Base-by-base conservation (phyloP, 768 basidiomycete species). In the Termitomyces sp. region DNA sequence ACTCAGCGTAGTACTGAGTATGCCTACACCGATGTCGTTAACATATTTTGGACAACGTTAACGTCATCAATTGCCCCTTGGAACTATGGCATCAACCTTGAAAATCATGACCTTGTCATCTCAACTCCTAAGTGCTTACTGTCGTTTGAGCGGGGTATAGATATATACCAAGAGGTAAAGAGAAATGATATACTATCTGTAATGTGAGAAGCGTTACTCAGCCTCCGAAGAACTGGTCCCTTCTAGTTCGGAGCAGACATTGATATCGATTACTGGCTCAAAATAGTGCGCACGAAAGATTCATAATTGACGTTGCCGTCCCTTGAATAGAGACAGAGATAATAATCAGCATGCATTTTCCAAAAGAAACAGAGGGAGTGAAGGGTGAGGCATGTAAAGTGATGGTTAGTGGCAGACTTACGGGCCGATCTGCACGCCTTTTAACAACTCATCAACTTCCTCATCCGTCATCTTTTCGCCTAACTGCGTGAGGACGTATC, bases 401-500 rank as follows among this genome's bases (percentile, higher is more conserved):
- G 41, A 26, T 31, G 12, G 17, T 11, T 11, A 23, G 3, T 31
- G 35, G 44, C n/a, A 38, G 45, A 84, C 86, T 76, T 67, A 93
- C 89, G 83, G 77, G 71, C 89, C 90, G 55, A 97, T 85, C 73
- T 95, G 92, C 35, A 95, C 92, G 28, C 94, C 94, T 73, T 98
- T 98, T 64, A 99, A 78, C 63, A 99, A 78, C 73, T 99, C 97
- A 67, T 98, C 96, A 19, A 98, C 97, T 75, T 98, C 97, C 62
- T 94, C 92, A 68, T 98, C 94, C 7, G 86, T 70, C 93, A 99
- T 95, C 79, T 98, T 98, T 80, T 99, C 97, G 12, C 97, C 97
- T 0, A 99, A 82, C 66, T 95, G 94, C 7, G 97, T 99, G 30
- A 96, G 79, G 28, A 95, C 92, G 69, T 96, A 95, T 70, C 91